Base-by-base conservation (phyloP, 768 basidiomycete species). In the Trametes sanguinea region DNA sequence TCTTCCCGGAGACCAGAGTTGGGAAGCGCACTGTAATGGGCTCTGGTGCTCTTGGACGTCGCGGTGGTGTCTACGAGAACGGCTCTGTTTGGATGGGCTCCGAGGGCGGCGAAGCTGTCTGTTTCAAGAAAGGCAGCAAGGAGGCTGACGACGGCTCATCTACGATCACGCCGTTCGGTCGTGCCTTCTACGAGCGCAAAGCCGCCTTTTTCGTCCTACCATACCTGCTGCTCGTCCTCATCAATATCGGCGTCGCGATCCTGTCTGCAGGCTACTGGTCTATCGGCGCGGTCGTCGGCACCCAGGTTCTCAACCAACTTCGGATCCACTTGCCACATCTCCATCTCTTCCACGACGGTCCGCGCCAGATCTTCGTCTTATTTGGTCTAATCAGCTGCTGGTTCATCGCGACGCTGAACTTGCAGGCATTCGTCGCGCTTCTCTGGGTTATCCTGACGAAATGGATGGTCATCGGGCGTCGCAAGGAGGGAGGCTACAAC, bases 51-150 rank as follows among this genome's bases (percentile, higher is more conserved):
- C 72, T 81, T 39, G 77, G 76, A 22, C 76, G 75, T 63, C 74
- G 81, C 17, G 72, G 76, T 30, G 72, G 71, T 0, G 68, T 67
- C 6, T 82, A 82, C 59, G 75, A 71, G 50, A 77, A 79, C 57
- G 78, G 78, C 7, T 79, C 80, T 13, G 78, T 76, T 1, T 82
- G 80, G 81, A 77, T 82, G 63, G 81, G 81, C 17, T 76, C 76
- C 60, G 78, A 78, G 30, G 69, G 69, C 22, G 80, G 79, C 27
- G 76, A 77, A 48, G 78, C 80, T 0, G 70, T 64, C 32, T 64
- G 63, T 17, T 64, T 64, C 63, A 64, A 64, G 63, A 60, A 6
- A 33, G 63, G 57, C 57, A 39, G 51, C 27, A 52, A 52, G 50
- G 54, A 64, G 40, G 48, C 35, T 8, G 63, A 64, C 63, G 54